Conservation (phyloP, 192 early-diverging fungal genomes). For the Dissophora globulifera region DNA sequence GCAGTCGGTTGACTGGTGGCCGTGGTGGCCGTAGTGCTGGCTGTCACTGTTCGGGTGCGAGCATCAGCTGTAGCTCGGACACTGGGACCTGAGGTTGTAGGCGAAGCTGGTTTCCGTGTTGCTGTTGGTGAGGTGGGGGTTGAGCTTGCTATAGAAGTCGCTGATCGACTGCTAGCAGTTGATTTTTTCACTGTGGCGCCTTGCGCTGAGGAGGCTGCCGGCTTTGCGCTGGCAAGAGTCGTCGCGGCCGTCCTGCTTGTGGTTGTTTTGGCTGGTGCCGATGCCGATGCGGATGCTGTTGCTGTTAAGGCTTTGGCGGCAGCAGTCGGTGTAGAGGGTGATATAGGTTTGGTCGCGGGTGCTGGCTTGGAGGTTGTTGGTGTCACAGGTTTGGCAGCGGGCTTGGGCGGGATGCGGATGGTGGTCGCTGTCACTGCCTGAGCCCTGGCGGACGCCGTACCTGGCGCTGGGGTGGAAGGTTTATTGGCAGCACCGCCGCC, state of each 20-base stretch:
- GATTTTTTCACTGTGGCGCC: too few relatives aligned
- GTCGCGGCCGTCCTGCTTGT: not conserved
- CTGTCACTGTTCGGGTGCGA: not conserved
- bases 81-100: not conserved
- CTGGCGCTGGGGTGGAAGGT: not conserved
- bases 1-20: not conserved
- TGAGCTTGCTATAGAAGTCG: not conserved
- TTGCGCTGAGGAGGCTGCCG: not conserved
- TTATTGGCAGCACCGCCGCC: not conserved
- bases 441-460: conserved; percentile 7
- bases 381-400: conserved; percentile 3
- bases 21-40: not conserved
- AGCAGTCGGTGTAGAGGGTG: not conserved
- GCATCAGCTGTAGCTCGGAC: too few relatives aligned
- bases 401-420: conserved; percentile 3
- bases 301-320: conserved; percentile 2
- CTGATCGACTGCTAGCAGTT: not conserved
- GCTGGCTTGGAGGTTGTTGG: conserved; percentile 10
- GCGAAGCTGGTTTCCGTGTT: not conserved
- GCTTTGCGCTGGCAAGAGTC: not conserved
- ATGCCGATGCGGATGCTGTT: not conserved
- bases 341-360: not conserved
- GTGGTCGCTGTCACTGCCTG: conserved; percentile 1
- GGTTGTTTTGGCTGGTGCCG: not conserved
- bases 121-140: not conserved